phyloP scores from a whole-genome alignment of 202 grass and related monocot genomes.

The Elaeis oleifera region DNA sequence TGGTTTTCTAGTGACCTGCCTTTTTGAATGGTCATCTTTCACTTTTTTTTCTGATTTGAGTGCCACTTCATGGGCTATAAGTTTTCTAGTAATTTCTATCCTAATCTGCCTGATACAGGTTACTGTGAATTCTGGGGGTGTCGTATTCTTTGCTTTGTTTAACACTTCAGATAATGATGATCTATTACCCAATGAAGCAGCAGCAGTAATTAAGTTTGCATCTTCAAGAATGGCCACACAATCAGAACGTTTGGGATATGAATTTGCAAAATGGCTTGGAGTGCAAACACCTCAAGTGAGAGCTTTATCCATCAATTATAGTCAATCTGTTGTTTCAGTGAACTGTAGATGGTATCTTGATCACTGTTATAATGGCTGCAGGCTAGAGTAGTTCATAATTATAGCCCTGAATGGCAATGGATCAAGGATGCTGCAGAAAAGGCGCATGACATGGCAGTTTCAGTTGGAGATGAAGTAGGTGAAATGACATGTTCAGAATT shows the following conservation, averaged over 20 bases:
- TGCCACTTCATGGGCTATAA: background rate
- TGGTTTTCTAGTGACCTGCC: too few relatives aligned
- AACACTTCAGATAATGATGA: conserved; percentile 28
- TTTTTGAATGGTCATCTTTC: background rate
- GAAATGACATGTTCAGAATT: conserved; percentile 90
- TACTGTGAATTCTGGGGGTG: conserved; percentile 91
- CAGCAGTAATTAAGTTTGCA: conserved; percentile 83
- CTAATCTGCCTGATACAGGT: conserved; percentile 30
- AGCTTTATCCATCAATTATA: background rate
- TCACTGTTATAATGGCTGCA: conserved; percentile 23
- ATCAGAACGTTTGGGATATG: conserved; percentile 85
- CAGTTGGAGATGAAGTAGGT: conserved; percentile 58
- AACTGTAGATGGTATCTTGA: conserved; percentile 26
- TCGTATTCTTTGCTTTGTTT: conserved; percentile 95
- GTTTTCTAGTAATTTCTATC: background rate
- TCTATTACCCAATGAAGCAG: conserved; percentile 39
- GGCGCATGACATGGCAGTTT: conserved; percentile 43
- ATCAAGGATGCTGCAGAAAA: conserved; percentile 78
- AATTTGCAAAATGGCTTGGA: conserved; percentile 81
- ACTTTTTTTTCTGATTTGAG: background rate
- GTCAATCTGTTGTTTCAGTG: conserved; percentile 2
- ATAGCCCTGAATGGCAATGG: conserved; percentile 59
- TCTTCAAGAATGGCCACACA: conserved; percentile 92
- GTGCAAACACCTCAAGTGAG: conserved; percentile 73
- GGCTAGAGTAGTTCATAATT: conserved; percentile 88